Conservation (phyloP, 257 asterid species). For the Plectranthus barbatus region DNA sequence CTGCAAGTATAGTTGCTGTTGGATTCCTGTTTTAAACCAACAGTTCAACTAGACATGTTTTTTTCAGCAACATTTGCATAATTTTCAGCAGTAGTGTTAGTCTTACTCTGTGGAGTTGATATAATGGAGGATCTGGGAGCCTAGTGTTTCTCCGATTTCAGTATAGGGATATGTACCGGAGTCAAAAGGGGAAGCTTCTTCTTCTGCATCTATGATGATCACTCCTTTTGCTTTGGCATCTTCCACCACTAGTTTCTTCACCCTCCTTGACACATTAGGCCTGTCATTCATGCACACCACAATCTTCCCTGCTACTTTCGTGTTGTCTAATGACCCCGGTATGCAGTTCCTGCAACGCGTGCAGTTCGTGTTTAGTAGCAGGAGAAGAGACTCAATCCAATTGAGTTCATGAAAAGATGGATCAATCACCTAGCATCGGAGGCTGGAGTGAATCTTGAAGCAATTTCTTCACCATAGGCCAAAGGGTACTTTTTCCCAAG, state of each 20-base stretch:
- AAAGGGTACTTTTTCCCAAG: constrained; percentile 36
- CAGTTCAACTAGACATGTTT: neutral
- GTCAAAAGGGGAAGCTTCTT: constrained; percentile 35
- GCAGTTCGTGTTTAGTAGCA: too few relatives aligned
- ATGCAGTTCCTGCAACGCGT: constrained; percentile 45
- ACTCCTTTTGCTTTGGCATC: constrained; percentile 56
- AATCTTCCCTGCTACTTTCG: constrained; percentile 49
- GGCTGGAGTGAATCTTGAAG: constrained; percentile 34
- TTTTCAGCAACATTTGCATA: neutral
- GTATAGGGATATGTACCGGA: constrained; percentile 57
- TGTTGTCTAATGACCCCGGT: constrained; percentile 56
- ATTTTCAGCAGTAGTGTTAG: neutral
- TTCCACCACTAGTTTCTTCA: constrained; percentile 52
- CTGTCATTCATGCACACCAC: constrained; percentile 50
- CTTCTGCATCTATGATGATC: constrained; percentile 39
- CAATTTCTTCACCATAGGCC: constrained; percentile 39
- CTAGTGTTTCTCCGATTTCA: constrained; percentile 33
- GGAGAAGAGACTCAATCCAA: too few relatives aligned
- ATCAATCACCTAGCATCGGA: constrained; percentile 46
- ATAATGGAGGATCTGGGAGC: constrained; percentile 45
- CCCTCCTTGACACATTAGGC: constrained; percentile 31
- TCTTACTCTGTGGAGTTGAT: constrained; percentile 51
- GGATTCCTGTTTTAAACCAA: constrained; percentile 35
- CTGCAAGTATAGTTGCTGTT: constrained; percentile 46
- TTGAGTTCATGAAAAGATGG: too few relatives aligned